Conservation (phyloP, 2,329 filamentous ascomycete genomes). For the Hyphodiscus sp. region DNA sequence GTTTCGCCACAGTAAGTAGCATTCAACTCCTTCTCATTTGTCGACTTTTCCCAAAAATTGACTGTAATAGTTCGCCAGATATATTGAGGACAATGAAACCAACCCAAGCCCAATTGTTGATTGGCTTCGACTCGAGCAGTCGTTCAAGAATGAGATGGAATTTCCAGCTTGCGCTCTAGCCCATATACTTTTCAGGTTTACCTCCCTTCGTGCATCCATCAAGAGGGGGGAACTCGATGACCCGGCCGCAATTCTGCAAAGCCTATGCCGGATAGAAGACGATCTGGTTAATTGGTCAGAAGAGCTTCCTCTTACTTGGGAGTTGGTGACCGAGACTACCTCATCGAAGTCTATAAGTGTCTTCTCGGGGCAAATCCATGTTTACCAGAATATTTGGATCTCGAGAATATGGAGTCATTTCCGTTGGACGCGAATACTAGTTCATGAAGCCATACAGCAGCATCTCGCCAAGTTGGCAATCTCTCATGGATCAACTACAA, state of each 20-base stretch:
- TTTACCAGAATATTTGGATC: neutral
- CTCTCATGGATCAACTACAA: neutral
- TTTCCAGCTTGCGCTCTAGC: neutral
- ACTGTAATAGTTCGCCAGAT: neutral
- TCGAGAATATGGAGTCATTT: neutral
- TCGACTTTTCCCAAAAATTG: neutral
- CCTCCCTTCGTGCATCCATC: neutral
- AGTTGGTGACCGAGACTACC: neutral
- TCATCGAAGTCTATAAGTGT: neutral
- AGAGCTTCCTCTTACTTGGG: neutral
- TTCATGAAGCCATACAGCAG: neutral
- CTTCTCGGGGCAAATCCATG: neutral
- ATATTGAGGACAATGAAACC: neutral
- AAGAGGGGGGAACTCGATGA: neutral
- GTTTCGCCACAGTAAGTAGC: neutral
- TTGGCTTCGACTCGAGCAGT: neutral
- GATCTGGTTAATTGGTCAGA: neutral
- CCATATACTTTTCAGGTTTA: neutral
- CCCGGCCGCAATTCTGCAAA: neutral
- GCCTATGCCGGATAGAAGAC: neutral
- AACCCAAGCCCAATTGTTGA: neutral
- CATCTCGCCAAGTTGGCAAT: neutral
- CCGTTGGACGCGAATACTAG: neutral
- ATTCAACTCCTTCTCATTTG: neutral
- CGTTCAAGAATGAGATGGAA: neutral